Evolutionary conservation across 2,329 filamentous ascomycete species (phyloP), one percentile per base, ranked within the genome.

Genomic region (Aaosphaeria pasadenensis): DNA sequence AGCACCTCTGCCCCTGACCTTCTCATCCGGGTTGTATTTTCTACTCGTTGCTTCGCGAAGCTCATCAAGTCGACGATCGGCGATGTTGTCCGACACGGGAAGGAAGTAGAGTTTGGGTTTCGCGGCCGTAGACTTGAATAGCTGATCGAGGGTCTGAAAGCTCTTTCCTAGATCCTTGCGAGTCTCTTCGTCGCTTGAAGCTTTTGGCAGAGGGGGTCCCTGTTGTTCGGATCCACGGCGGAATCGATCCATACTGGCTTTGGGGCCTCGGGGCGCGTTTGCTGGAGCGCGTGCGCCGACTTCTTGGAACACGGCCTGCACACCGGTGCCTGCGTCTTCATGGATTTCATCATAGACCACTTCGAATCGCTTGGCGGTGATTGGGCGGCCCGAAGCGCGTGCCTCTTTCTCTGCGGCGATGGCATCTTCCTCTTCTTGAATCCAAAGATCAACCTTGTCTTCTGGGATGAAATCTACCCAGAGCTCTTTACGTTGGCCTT

Each of bases 401-500:
- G 60, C 60, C 28, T 60, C 60, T 33, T 69, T 66, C 40, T 68
- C 64, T 0, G 59, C 58, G 4, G 42, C 39, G 1, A 64, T 51
- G 31, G 64, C 64, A 39, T 62, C 59, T 48, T 70, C 63, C 49
- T 70, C 67, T 35, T 55, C 45, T 24, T 82, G 78, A 49, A 95
- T 86, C 90, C 91, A 97, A 28, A 80, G 79, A 11, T 74, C 68
- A 4, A 95, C 79, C 54, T 84, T 82, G 29, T 89, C 84, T 13
- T 87, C 81, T 0, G 92, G 92, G 17, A 97, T 79, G 66, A 94
- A 97, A 67, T 99, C 94, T 4, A 89, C 89, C 82, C 87, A 95
- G 1, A 97, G 78, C 1, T 85, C 79, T 67, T 94, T 95, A 31
- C 94, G 82, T 56, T 86, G 88, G 49, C 86, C 84, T 71, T 97